Evolutionary conservation across 2,329 filamentous ascomycete species (phyloP).

Genomic region (Fusarium austroafricanum): DNA sequence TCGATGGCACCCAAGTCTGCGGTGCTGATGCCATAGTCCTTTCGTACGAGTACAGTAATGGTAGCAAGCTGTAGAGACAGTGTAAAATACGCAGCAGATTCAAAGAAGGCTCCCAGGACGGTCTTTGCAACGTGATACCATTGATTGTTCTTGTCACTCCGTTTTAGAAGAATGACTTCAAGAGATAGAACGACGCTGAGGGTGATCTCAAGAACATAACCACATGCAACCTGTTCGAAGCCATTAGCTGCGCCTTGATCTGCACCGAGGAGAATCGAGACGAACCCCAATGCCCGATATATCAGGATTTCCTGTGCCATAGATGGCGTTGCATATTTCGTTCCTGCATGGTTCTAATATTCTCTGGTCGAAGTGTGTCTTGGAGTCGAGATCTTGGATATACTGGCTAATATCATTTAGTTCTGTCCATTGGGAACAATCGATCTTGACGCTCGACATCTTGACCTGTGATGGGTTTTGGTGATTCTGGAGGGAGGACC

Average conservation of each 20-base stretch:
- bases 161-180: conserved; percentile 3
- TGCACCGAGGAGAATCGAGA: not conserved
- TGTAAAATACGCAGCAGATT: conserved; percentile 40
- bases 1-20: conserved; percentile 40
- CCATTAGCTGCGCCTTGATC: not conserved
- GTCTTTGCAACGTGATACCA: not conserved
- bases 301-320: conserved; percentile 38
- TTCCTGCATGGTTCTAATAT: conserved; percentile 8
- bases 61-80: conserved; percentile 39
- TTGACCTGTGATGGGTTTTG: not conserved
- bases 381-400: not conserved
- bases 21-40: conserved; percentile 42
- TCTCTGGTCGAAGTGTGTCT: conserved; percentile 5
- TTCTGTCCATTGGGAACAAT: conserved; percentile 8
- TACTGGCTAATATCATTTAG: conserved; percentile 28
- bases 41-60: conserved; percentile 35
- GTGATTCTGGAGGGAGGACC: not conserved
- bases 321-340: conserved; percentile 35
- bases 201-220: conserved; percentile 22
- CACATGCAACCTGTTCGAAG: conserved; percentile 12
- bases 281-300: conserved; percentile 42
- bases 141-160: not conserved
- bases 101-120: conserved; percentile 27
- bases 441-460: not conserved
- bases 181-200: conserved; percentile 14